Base-by-base conservation (phyloP, 2,329 filamentous ascomycete genomes). In the Sarocladiaceae sp. region DNA sequence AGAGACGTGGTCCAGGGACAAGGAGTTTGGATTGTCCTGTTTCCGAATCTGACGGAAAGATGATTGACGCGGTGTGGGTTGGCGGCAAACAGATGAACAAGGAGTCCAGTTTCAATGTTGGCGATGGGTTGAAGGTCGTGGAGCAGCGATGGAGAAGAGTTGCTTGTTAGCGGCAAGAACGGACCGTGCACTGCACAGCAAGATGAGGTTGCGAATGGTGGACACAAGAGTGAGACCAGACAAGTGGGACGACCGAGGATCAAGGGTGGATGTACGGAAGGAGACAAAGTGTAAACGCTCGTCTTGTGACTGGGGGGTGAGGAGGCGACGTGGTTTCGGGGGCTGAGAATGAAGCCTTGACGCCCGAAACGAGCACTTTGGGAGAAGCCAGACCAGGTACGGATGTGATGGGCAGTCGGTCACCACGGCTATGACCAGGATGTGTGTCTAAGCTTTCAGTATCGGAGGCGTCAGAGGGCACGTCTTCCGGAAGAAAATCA, bases 341-440 rank as follows among this genome's bases (percentile, higher is more conserved):
- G 44, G 44, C 44, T 48, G 44, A 48, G 44, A 48, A 23, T 48
- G 22, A 33, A 31, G 44, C 44, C 44, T 33, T 48, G 40, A 33
- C 44, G 22, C 22, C 40, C 40, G 23, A 28, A 26, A 44, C 20
- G 40, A 44, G 23, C 40, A 20, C 23, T 40, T 4, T 23, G 20
- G n/a, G 23, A 40, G 40, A 23, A 44, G 22, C 22, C 17, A 22
- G 4, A 11, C 37, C 17, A n/a, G 37, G 37, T 8, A 40, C 7
- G 37, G 37, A 22, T 40, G 37, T 23, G 20, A 36, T 36, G 33
- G 15, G 33, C 33, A 36, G 8, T 17, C 15, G 15, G 12, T n/a
- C 6, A n/a, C 33, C 6, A 36, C 12, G 33, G 33, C 18, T 17
- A 36, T 17, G 33, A 6, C 33, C 15, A n/a, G 33, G 8, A 36